Base-by-base conservation (phyloP, 129 eudicot species). In the Escallonia rubra region DNA sequence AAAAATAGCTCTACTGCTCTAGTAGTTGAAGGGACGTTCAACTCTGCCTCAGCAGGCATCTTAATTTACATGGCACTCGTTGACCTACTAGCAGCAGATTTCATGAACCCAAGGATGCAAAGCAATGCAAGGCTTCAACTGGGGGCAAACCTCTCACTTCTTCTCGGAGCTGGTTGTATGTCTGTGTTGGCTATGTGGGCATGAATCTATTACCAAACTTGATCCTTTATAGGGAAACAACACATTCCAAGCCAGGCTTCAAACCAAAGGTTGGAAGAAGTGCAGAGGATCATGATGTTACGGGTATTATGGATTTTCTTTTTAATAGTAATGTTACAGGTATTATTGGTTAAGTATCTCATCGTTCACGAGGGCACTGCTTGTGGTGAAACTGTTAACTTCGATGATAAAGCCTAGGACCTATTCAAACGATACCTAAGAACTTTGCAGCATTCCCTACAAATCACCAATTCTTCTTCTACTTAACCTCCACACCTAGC, bases 21-120 rank as follows among this genome's bases (percentile, higher is more conserved):
- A 8, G 75, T 78, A 48, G 80, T 82, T 5, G 89, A 85, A 76
- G 96, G 96, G 39, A 71, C 80, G 5, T 76, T 88, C 76, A 83
- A 80, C 59, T 80, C 90, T 4, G 87, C 85, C 51, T 80, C 96
- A 11, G 79, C 92, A 34, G 96, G 96, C 64, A 88, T 88, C 45
- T 63, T 88, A 65, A 74, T 88, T 23, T 88, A 88, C 73, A 88
- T 88, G 96, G 84, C 96, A 23, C 82, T 88, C 6, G 96, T 88
- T 66, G 96, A 88, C 72, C 74, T 88, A 41, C 67, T 88, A 61
- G 96, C 96, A 57, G 96, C 96, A 43, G 96, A 88, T 83, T 85
- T 88, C 57, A 82, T 82, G 92, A 81, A 79, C 68, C 87, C 86
- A 16, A 85, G 79, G 76, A 85, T 88, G 85, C 87, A 83, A 69